Conservation (phyloP, 257 asterid genomes). For the Nicotiana obtusifolia region DNA sequence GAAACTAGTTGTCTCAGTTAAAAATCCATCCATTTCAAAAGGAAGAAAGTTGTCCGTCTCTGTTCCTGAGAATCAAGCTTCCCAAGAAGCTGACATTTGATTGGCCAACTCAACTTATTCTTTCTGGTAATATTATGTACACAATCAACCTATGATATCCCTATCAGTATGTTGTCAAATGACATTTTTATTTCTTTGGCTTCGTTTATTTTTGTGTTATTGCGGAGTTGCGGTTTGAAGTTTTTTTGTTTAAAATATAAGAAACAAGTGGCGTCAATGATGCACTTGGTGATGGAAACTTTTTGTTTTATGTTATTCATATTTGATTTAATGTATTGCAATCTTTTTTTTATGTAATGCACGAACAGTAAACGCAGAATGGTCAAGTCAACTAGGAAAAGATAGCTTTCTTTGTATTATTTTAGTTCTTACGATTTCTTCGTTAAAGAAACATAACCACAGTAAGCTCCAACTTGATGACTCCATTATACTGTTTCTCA, state of each 20-base stretch:
- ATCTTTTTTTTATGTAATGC: neutral
- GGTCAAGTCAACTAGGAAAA: neutral
- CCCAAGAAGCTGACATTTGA: slow-evolving; percentile 14
- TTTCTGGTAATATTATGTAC: neutral
- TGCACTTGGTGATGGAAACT: slow-evolving; percentile 1
- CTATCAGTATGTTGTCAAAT: neutral
- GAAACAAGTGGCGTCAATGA: neutral
- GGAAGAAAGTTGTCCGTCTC: slow-evolving; percentile 22
- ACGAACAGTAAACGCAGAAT: neutral
- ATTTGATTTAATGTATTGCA: neutral
- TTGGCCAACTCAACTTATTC: neutral
- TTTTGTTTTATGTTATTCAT: neutral
- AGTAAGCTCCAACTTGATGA: neutral
- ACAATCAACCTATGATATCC: neutral
- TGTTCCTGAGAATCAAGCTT: neutral
- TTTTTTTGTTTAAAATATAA: neutral
- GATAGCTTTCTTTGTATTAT: neutral
- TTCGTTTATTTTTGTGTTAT: neutral
- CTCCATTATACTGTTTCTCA: neutral
- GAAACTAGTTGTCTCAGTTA: slow-evolving; percentile 8
- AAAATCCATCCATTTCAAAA: slow-evolving; percentile 9
- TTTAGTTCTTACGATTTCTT: neutral
- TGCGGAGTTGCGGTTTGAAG: neutral
- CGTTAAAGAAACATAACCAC: neutral
- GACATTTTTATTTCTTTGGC: neutral